Evolutionary conservation across 257 asterid species (phyloP).

Genomic region (Fraxinus cuspidata): DNA sequence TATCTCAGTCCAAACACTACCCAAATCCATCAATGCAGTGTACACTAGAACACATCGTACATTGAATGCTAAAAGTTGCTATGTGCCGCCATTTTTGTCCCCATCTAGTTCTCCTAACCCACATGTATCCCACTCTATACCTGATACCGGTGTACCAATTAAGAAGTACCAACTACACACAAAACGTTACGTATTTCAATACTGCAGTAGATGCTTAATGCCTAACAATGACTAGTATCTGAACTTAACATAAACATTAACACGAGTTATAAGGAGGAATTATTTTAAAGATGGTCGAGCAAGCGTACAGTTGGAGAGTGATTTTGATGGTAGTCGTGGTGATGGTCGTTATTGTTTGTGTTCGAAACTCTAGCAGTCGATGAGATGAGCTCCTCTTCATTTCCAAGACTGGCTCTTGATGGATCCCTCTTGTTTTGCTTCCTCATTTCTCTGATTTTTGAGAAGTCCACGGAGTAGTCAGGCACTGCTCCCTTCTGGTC

Average conservation of each 20-base stretch:
- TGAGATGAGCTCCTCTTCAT: slow-evolving; percentile 75
- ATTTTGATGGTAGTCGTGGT: slow-evolving; percentile 35
- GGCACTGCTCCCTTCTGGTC: slow-evolving; percentile 82
- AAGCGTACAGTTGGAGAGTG: slow-evolving; percentile 66
- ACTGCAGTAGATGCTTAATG: background rate
- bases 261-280: background rate
- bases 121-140: slow-evolving; percentile 27
- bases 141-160: slow-evolving; percentile 15
- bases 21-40: background rate
- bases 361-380: slow-evolving; percentile 44
- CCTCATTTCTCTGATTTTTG: slow-evolving; percentile 82
- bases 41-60: background rate
- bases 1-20: no score
- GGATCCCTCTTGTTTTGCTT: slow-evolving; percentile 85
- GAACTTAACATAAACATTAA: background rate
- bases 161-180: slow-evolving; percentile 30
- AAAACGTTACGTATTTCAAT: background rate
- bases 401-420: slow-evolving; percentile 86
- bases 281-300: background rate
- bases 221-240: slow-evolving; percentile 1
- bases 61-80: background rate
- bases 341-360: slow-evolving; percentile 34
- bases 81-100: slow-evolving; percentile 4
- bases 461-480: slow-evolving; percentile 84
- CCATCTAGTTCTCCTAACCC: slow-evolving; percentile 30